Evolutionary conservation across 164 flowering plant genomes (phyloP).

Genomic region (Vitis amurensis): DNA sequence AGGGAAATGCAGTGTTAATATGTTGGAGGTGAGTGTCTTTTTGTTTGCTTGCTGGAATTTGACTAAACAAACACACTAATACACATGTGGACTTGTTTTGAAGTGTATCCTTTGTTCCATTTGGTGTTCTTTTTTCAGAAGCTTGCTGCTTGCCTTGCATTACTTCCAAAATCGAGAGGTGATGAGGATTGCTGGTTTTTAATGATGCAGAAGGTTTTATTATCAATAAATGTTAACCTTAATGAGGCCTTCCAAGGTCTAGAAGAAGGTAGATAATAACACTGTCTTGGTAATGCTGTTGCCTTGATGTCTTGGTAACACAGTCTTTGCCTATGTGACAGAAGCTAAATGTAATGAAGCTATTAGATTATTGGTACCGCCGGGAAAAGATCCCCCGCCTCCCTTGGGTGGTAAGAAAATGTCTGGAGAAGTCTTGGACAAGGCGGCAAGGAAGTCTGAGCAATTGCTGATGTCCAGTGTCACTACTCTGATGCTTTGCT

Average conservation of each 20-base stretch:
- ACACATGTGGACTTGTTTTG: background rate
- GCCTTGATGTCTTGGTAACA: background rate
- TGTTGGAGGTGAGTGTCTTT: conserved; percentile 49
- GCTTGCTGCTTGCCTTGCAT: conserved; percentile 63
- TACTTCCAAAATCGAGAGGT: conserved; percentile 78
- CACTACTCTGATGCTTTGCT: conserved; percentile 55
- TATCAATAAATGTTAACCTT: conserved; percentile 48
- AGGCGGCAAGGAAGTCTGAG: conserved; percentile 41
- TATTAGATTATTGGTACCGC: conserved; percentile 53
- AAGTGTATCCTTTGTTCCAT: background rate
- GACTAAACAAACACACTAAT: background rate
- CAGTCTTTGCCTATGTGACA: conserved; percentile 25
- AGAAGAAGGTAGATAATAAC: conserved; percentile 64
- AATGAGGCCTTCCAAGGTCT: conserved; percentile 70
- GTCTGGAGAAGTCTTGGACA: conserved; percentile 26
- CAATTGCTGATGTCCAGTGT: conserved; percentile 34
- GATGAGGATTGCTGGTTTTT: conserved; percentile 78
- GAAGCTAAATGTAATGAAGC: conserved; percentile 50
- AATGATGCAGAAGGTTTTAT: conserved; percentile 71
- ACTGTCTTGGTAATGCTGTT: conserved; percentile 3
- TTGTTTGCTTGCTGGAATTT: background rate
- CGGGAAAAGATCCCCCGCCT: conserved; percentile 70
- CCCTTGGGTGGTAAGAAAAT: conserved; percentile 50
- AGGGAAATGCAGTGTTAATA: conserved; percentile 44
- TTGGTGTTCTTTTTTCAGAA: conserved; percentile 46